Evolutionary conservation across 139 green algal genomes (phyloP).

Genomic region (Micractinium conductrix): DNA sequence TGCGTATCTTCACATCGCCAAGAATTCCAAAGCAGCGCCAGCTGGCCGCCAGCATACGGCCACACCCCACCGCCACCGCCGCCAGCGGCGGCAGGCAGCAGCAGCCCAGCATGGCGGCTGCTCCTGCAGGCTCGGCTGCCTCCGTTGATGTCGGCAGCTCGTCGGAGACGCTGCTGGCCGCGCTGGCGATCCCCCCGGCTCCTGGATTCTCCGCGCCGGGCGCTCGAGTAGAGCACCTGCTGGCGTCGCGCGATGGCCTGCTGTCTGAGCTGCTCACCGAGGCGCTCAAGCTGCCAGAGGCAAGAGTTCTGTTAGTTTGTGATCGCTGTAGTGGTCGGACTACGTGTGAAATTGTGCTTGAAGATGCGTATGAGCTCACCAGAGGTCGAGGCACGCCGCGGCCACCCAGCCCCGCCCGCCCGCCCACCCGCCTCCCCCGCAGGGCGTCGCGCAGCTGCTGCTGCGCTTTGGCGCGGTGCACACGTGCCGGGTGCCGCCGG

Average conservation of each 20-base stretch:
- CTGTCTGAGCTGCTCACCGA: conserved; percentile 31
- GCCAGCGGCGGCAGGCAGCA: background rate
- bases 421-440: background rate
- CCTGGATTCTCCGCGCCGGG: background rate
- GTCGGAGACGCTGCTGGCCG: conserved; percentile 1
- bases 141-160: background rate
- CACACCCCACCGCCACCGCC: background rate
- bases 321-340: too few relatives aligned
- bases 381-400: background rate
- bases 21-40: too few relatives aligned
- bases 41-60: too few relatives aligned
- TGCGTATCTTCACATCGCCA: too few relatives aligned
- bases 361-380: background rate
- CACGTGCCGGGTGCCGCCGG: conserved; percentile 64
- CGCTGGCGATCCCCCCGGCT: conserved; percentile 12
- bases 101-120: background rate
- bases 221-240: conserved; percentile 37
- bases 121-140: background rate
- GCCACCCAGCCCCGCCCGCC: background rate
- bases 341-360: too few relatives aligned
- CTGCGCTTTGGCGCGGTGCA: conserved; percentile 81
- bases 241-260: conserved; percentile 13
- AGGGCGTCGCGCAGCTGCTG: conserved; percentile 53
- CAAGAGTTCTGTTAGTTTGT: background rate
- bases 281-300: conserved; percentile 25